phyloP scores from a whole-genome alignment of 257 asterid genomes.

The Solanum commersonii region DNA sequence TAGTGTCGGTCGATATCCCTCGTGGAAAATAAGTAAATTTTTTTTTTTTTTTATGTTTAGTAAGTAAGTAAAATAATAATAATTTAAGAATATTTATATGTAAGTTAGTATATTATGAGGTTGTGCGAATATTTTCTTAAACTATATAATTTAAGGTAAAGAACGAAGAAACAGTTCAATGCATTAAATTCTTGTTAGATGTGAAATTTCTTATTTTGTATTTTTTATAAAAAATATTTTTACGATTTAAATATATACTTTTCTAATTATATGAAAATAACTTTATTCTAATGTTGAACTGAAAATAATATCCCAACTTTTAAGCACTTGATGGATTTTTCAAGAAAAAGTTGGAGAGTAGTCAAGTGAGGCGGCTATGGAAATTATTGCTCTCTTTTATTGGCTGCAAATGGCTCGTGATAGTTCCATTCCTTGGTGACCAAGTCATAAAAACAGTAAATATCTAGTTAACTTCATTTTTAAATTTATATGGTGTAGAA shows the following conservation, averaged over 20 bases:
- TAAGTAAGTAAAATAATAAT: too few relatives aligned
- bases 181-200: too few relatives aligned
- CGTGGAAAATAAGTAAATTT: too few relatives aligned
- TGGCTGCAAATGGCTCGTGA: background rate
- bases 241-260: fast-evolving
- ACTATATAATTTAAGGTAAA: too few relatives aligned
- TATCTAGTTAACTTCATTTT: background rate
- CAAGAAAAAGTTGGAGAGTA: background rate
- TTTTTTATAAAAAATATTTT: too few relatives aligned
- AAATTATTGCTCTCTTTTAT: background rate
- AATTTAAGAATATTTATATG: too few relatives aligned
- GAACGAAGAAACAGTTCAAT: too few relatives aligned
- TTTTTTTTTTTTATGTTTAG: too few relatives aligned
- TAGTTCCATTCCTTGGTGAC: background rate
- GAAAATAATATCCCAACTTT: background rate
- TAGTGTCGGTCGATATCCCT: too few relatives aligned
- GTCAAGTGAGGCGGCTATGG: constrained; percentile 3
- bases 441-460: background rate
- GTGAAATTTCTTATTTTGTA: fast-evolving
- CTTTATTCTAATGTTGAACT: background rate
- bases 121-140: too few relatives aligned
- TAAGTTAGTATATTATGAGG: too few relatives aligned
- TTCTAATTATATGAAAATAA: fast-evolving
- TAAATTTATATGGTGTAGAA: background rate
- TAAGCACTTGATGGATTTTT: background rate